phyloP scores from a whole-genome alignment of 371 early-diverging fungal species.

The Mortierella polycephala region DNA sequence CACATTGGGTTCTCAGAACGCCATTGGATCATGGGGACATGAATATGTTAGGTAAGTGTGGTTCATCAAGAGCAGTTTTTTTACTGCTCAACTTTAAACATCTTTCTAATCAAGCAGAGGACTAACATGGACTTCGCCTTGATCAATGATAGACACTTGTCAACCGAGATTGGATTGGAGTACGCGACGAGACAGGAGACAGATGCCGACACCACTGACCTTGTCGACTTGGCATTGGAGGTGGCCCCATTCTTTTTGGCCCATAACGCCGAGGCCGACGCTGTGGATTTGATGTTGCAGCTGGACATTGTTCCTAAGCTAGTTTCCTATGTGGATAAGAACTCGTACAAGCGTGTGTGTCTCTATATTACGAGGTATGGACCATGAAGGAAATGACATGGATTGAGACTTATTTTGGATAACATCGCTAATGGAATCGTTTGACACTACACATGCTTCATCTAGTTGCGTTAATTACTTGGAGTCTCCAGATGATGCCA shows the following conservation, averaged over 20 bases:
- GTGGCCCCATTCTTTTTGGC: slow-evolving; percentile 95
- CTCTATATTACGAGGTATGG: slow-evolving; percentile 89
- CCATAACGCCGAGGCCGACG: slow-evolving; percentile 98
- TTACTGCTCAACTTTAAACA: background rate
- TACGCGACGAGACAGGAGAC: slow-evolving; percentile 72
- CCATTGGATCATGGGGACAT: slow-evolving; percentile 97
- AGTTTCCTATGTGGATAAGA: slow-evolving; percentile 85
- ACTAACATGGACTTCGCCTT: background rate
- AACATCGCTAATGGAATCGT: background rate
- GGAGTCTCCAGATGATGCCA: slow-evolving; percentile 90
- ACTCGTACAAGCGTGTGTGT: slow-evolving; percentile 95
- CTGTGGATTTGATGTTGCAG: slow-evolving; percentile 94
- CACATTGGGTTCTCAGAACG: slow-evolving; percentile 82
- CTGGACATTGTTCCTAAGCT: slow-evolving; percentile 85
- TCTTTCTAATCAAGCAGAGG: background rate
- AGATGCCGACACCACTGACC: slow-evolving; percentile 69
- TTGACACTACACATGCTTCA: background rate
- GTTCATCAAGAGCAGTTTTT: background rate
- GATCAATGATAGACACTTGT: slow-evolving; percentile 73
- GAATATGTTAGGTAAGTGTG: slow-evolving; percentile 88
- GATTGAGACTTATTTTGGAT: background rate
- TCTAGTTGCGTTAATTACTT: slow-evolving; percentile 90
- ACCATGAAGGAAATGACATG: no score
- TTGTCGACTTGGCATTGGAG: slow-evolving; percentile 79
- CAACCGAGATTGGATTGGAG: slow-evolving; percentile 92